These are phyloP conservation scores for Russula olivacea DNA, from an alignment of 768 basidiomycete species.

Conservation along the genomic window DNA sequence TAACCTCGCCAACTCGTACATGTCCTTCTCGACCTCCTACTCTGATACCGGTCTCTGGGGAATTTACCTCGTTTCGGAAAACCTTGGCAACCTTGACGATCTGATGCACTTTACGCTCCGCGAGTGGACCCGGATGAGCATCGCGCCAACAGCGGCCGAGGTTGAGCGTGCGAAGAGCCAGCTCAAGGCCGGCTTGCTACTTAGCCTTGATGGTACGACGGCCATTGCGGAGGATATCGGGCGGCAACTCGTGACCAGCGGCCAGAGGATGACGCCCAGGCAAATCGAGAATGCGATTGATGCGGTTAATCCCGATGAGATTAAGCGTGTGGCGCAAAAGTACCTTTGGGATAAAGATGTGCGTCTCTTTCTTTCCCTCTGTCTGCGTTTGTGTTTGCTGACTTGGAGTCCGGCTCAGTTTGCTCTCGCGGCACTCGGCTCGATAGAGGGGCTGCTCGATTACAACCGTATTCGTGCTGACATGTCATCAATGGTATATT, in stretches of 20 bases:
- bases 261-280: conserved; percentile 80
- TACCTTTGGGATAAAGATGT: conserved; percentile 98
- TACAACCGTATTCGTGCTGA: conserved; percentile 86
- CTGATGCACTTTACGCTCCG: conserved; percentile 87
- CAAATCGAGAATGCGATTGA: conserved; percentile 94
- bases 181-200: conserved; percentile 88
- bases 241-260: conserved; percentile 93
- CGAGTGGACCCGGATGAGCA: conserved; percentile 95
- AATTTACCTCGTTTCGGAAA: conserved; percentile 95
- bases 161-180: conserved; percentile 98
- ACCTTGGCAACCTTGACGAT: conserved; percentile 89
- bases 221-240: conserved; percentile 98
- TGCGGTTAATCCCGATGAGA: conserved; percentile 80
- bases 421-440: conserved; percentile 84
- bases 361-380: conserved; percentile 30
- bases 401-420: conserved; percentile 39
- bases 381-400: conserved; percentile 1
- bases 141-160: conserved; percentile 55
- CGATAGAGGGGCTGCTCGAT: conserved; percentile 87
- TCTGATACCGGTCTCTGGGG: conserved; percentile 99
- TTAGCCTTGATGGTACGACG: conserved; percentile 91
- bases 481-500: conserved; percentile 76
- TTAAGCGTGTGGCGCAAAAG: conserved; percentile 91
- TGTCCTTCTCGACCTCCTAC: conserved; percentile 98
- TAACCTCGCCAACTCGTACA: conserved; percentile 98